Base-by-base conservation (phyloP, 2,329 filamentous ascomycete genomes). In the Dactylellina haptotyla region DNA sequence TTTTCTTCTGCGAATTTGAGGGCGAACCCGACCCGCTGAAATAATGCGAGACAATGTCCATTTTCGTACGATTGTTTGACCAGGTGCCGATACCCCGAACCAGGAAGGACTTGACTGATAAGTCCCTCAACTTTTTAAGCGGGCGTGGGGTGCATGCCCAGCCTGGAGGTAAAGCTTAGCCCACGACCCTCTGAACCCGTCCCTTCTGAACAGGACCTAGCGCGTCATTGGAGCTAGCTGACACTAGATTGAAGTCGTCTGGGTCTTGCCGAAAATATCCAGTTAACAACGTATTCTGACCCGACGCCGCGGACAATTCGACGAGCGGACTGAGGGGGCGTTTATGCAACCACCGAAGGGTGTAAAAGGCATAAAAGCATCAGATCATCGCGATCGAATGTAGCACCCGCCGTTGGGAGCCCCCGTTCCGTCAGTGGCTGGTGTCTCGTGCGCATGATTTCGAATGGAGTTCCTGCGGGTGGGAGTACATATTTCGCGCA, bases 141-240 rank as follows among this genome's bases (percentile, higher is more conserved):
- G 46, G 28, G 46, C 67, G 67, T 72, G 67, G 67, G 67, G 67
- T 72, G 67, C 67, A 72, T 53, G 66, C 66, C 66, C 58, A 71
- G 66, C 30, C 66, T 30, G 58, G 58, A 30, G 45, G 46, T n/a
- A 72, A 72, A 72, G 67, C 67, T 72, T 72, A 72, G 67, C 67
- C 20, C 43, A 57, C 20, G 39, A 26, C 18, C 46, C 12, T 6
- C 9, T 5, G 54, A 48, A 4, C 32, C n/a, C 34, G 43, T 26
- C 16, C 9, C 3, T 8, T 37, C 41, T 34, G 30, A 25, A 46
- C 56, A 25, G 41, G 18, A 37, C 16, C 32, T 59, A 48, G 50
- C 51, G 66, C 51, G 59, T 72, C 66, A 45, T 59, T 32, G 45
- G 41, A 25, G 32, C 32, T 34, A 9, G 28, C 48, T 9, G 26